A percentile compares a stretch with the other conserved stretches of the same genome.
Conservation (phyloP, 768 basidiomycete species). For the Boletus eberwhitei region DNA sequence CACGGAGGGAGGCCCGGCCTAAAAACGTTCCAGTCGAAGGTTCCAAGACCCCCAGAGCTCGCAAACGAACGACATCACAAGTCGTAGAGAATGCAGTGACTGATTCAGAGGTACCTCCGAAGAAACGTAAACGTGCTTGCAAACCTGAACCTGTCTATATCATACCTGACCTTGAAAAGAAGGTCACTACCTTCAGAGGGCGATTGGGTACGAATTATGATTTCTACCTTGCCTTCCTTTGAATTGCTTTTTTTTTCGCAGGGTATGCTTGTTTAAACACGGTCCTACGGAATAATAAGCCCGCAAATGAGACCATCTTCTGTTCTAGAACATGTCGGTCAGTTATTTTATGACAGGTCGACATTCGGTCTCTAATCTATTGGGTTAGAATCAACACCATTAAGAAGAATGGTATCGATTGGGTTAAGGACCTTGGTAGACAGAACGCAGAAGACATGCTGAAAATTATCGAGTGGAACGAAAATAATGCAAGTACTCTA, state of each 20-base stretch:
- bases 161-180: slow-evolving; percentile 69
- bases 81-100: slow-evolving; percentile 6
- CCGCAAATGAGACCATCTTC: slow-evolving; percentile 63
- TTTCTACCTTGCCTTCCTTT: background rate
- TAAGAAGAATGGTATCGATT: slow-evolving; percentile 75
- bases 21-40: background rate
- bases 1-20: background rate
- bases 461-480: slow-evolving; percentile 87
- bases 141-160: slow-evolving; percentile 55
- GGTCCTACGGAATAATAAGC: slow-evolving; percentile 67
- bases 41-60: background rate
- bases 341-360: slow-evolving; percentile 1
- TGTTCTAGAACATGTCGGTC: slow-evolving; percentile 70
- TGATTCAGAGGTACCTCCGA: slow-evolving; percentile 8
- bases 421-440: slow-evolving; percentile 75
- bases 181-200: slow-evolving; percentile 68
- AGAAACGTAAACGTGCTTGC: slow-evolving; percentile 30
- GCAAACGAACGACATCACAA: slow-evolving; percentile 12
- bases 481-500: slow-evolving; percentile 55
- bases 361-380: background rate
- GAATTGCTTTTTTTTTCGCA: slow-evolving; percentile 17
- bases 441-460: slow-evolving; percentile 72
- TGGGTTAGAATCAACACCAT: slow-evolving; percentile 64
- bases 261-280: slow-evolving; percentile 88
- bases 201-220: slow-evolving; percentile 41